Evolutionary conservation across 345 rosid genomes (phyloP).

Genomic region (Citrus reticulata): DNA sequence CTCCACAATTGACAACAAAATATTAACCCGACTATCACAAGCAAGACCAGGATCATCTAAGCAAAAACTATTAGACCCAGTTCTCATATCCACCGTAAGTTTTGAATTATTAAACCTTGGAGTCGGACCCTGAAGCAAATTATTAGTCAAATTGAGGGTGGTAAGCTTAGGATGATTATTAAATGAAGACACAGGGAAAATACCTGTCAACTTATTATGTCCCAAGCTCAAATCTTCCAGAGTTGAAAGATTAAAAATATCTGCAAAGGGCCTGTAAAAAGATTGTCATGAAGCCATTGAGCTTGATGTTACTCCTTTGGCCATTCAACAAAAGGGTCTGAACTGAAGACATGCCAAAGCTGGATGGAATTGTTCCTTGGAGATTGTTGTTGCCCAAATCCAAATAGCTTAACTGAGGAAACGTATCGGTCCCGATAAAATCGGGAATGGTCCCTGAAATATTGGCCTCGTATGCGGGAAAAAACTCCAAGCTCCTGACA

Average conservation of each 20-base stretch:
- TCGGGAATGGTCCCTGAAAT: background rate
- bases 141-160: constrained; percentile 34
- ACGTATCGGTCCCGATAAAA: background rate
- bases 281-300: constrained; percentile 44
- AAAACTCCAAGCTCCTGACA: constrained; percentile 40
- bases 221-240: constrained; percentile 34
- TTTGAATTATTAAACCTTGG: constrained; percentile 31
- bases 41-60: constrained; percentile 27
- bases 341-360: constrained; percentile 3
- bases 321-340: constrained; percentile 10
- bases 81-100: constrained; percentile 20
- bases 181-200: constrained; percentile 40
- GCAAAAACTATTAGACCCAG: constrained; percentile 1
- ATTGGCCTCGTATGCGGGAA: constrained; percentile 20
- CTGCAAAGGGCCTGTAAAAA: constrained; percentile 51
- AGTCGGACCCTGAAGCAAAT: constrained; percentile 55
- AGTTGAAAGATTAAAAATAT: constrained; percentile 19
- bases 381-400: constrained; percentile 4
- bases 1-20: constrained; percentile 28
- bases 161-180: constrained; percentile 22
- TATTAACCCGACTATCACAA: constrained; percentile 36
- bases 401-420: background rate
- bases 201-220: constrained; percentile 40
- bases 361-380: constrained; percentile 41
- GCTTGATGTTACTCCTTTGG: constrained; percentile 4